A percentile compares a stretch with the other conserved stretches of the same genome.
phyloP scores from a whole-genome alignment of 2,329 filamentous ascomycete genomes.

The Septoria petroselini region DNA sequence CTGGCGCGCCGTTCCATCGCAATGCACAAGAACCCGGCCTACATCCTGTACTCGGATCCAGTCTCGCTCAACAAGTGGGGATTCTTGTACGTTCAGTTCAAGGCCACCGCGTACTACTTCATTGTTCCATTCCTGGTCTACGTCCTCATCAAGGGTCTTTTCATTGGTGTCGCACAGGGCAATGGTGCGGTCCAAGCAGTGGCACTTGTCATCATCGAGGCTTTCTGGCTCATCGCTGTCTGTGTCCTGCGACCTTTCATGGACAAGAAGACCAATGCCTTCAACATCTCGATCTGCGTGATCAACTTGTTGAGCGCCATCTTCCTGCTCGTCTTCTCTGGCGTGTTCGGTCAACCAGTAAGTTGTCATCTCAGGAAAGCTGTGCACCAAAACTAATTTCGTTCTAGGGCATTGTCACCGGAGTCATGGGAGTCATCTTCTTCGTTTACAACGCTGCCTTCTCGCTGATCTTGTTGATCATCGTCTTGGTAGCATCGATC shows the following conservation, averaged over 20 bases:
- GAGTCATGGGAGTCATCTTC: conserved; percentile 83
- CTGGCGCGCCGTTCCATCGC: conserved; percentile 83
- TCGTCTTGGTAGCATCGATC: conserved; percentile 72
- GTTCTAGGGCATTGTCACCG: conserved; percentile 67
- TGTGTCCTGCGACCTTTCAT: conserved; percentile 89
- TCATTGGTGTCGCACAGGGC: conserved; percentile 76
- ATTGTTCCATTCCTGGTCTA: conserved; percentile 77
- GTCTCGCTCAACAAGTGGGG: conserved; percentile 95
- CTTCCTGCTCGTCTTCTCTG: conserved; percentile 83
- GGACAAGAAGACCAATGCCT: conserved; percentile 97
- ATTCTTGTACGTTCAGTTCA: conserved; percentile 95
- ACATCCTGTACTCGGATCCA: conserved; percentile 96
- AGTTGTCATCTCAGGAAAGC: conserved; percentile 38
- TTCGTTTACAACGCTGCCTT: conserved; percentile 85
- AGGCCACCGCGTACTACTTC: conserved; percentile 93
- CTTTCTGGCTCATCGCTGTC: conserved; percentile 69
- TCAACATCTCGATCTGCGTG: conserved; percentile 88
- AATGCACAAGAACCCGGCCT: conserved; percentile 94
- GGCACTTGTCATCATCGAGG: conserved; percentile 79
- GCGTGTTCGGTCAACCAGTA: conserved; percentile 78
- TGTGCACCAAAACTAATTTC: conserved; percentile 13
- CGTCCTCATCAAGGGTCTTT: conserved; percentile 81
- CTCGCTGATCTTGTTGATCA: conserved; percentile 74
- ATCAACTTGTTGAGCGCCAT: conserved; percentile 90
- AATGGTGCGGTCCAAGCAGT: conserved; percentile 72